Base-by-base conservation (phyloP, 345 rosid species). In the Carallia pectinifolia region DNA sequence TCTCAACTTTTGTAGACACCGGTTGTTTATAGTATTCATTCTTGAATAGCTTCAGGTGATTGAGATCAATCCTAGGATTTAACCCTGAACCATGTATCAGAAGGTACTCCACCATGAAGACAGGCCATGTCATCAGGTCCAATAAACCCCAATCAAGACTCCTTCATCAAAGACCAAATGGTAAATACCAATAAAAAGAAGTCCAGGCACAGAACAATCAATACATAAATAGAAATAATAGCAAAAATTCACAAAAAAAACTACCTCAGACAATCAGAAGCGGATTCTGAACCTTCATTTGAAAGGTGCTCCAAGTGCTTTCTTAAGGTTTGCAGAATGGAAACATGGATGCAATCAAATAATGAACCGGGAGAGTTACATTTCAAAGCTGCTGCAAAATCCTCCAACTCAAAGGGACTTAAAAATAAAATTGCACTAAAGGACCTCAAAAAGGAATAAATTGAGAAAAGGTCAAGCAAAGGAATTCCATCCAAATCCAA, bases 321-420 rank as follows among this genome's bases (percentile, higher is more conserved):
- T 81, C 87, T 86, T 72, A 95, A 76, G 50, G 81, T 82, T 82
- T 82, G 89, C 81, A 95, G 81, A 77, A 95, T 83, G 71, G 97
- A 79, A 70, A 90, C 88, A 76, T 95, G 97, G 74, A 90, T 85
- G 83, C 81, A 80, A 81, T 90, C 97, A 83, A 95, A 73, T 74
- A 95, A 85, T 64, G 85, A 71, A 81, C 71, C 81, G 40, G 90
- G 81, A 68, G 80, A 80, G 66, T 73, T 70, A 69, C 85, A 85
- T 70, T 81, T 88, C 79, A 95, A 63, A 18, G 96, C 86, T 38
- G 81, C 83, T 80, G 85, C 89, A 72, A 95, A 95, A 71, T 89
- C 97, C 78, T 85, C 90, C 86, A 92, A 75, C 84, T 86, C 90
- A 81, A 95, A 95, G 62, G 99, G 99, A 68, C 99, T 92, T 82